Base-by-base conservation (phyloP, 2,329 filamentous ascomycete species). In the Fusarium gaditjirri region DNA sequence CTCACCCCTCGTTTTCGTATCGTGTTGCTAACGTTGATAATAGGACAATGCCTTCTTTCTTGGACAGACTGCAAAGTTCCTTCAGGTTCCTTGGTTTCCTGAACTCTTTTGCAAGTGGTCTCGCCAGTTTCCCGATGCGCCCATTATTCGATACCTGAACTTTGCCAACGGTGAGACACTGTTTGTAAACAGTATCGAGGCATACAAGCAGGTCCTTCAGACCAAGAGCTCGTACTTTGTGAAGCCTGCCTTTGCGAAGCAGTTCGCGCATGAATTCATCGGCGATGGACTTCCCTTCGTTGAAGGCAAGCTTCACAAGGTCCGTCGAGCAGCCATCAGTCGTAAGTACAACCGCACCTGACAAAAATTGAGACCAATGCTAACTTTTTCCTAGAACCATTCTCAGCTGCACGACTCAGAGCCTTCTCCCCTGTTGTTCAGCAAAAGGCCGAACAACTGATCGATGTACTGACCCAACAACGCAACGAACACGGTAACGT, bases 1-100 rank as follows among this genome's bases (percentile, higher is more conserved):
- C 17, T 6, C 12, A 6, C 17, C 21, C 13, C 5, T 42, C 23
- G 4, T n/a, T 33, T 42, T 38, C 6, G 16, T 19, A 38, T 19
- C 21, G 14, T 35, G 5, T 38, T 53, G 23, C 59, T 72, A 59
- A 72, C 25, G 9, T 16, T 7, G 19, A 23, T 16, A 13, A 39
- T 31, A 85, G 83, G 78, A 83, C 54, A 78, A 83, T 39, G 72
- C 78, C 43, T 77, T 81, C 49, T 71, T 85, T 43, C 65, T 86
- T 17, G 84, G 85, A 11, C 83, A 86, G 69, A 78, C 78, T 49
- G 61, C 79, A 25, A 81, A 81, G 53, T 76, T 78, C 36, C 65
- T 78, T n/a, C 44, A 72, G 13, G 73, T 74, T 6, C 46, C 74
- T 6, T 79, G 77, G 77, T 69, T 79, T 19, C 77, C 77, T 3